These are phyloP conservation scores for Pseudevernia furfuracea DNA, from an alignment of 495 filamentous ascomycete genomes.

Conservation along the genomic window DNA sequence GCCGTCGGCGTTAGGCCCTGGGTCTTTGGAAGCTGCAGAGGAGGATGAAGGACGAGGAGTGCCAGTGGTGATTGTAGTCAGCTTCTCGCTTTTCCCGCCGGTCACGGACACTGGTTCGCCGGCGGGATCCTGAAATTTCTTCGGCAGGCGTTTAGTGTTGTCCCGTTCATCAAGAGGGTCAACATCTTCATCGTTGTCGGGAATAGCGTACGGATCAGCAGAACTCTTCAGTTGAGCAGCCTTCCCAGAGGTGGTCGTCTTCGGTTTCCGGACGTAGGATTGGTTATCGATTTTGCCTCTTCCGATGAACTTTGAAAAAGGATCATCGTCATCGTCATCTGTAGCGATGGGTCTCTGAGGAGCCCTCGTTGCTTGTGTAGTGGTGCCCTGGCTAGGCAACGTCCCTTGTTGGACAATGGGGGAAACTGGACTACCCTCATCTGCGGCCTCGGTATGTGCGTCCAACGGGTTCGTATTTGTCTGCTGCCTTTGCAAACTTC, in stretches of 20 bases:
- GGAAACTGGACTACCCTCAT: slow-evolving; percentile 12
- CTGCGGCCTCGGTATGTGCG: slow-evolving; percentile 21
- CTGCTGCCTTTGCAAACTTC: slow-evolving; percentile 18
- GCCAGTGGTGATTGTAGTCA: slow-evolving; percentile 10
- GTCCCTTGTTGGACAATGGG: not conserved
- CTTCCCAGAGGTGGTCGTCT: slow-evolving; percentile 8
- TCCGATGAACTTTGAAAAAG: slow-evolving; percentile 23
- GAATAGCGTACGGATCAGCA: slow-evolving; percentile 17
- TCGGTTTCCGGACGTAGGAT: slow-evolving; percentile 16
- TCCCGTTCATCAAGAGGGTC: slow-evolving; percentile 16
- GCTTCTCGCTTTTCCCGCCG: slow-evolving; percentile 12
- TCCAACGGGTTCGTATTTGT: slow-evolving; percentile 18
- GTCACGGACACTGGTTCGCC: slow-evolving; percentile 15
- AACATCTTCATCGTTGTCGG: slow-evolving; percentile 19
- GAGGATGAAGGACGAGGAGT: slow-evolving; percentile 14
- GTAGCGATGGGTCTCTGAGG: slow-evolving; percentile 6
- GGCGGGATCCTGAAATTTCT: slow-evolving; percentile 23
- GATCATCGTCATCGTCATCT: slow-evolving; percentile 22
- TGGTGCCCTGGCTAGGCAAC: not conserved
- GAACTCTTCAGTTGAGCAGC: not conserved
- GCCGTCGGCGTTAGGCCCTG: slow-evolving; percentile 27
- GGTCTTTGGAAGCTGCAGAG: slow-evolving; percentile 9
- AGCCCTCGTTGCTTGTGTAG: not conserved
- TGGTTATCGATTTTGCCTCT: slow-evolving; percentile 28
- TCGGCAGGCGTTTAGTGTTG: slow-evolving; percentile 17